Percentiles rank a stretch among this genome's conserved stretches.
Conservation (phyloP, 1,139 yeast species). For the Scheffersomyces titani region DNA sequence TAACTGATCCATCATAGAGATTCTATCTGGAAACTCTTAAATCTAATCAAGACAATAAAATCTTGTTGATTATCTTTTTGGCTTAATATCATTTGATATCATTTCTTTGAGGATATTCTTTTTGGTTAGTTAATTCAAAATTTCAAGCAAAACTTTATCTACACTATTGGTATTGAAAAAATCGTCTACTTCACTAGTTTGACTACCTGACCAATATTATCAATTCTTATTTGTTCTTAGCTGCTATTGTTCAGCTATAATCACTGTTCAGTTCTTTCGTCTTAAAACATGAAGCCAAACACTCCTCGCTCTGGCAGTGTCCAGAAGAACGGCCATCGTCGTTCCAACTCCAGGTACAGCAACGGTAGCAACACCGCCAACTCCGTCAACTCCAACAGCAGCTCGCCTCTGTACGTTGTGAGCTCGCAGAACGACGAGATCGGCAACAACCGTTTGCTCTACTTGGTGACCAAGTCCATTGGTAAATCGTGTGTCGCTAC, state of each 20-base stretch:
- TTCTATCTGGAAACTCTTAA: neutral
- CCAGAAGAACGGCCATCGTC: slow-evolving; percentile 27
- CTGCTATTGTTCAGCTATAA: neutral
- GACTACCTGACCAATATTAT: neutral
- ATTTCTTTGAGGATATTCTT: neutral
- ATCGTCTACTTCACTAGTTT: neutral
- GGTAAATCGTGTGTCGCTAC: slow-evolving; percentile 62
- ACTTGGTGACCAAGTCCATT: slow-evolving; percentile 43
- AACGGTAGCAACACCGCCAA: slow-evolving; percentile 10
- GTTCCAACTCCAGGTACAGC: slow-evolving; percentile 24
- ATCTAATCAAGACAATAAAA: neutral
- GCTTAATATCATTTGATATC: neutral
- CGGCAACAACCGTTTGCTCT: slow-evolving; percentile 2
- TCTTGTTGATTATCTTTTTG: neutral
- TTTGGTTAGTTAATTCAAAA: neutral
- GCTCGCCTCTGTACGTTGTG: neutral
- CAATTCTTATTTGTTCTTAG: neutral
- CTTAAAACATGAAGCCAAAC: neutral
- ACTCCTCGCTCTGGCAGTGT: slow-evolving; percentile 15
- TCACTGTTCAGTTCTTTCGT: neutral
- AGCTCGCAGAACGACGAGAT: neutral
- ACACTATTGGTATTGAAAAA: neutral
- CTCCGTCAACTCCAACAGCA: slow-evolving; percentile 3
- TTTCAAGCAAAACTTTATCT: neutral
- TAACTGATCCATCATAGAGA: neutral